Conservation (phyloP, 139 green algal genomes). For the Gonium pectorale region DNA sequence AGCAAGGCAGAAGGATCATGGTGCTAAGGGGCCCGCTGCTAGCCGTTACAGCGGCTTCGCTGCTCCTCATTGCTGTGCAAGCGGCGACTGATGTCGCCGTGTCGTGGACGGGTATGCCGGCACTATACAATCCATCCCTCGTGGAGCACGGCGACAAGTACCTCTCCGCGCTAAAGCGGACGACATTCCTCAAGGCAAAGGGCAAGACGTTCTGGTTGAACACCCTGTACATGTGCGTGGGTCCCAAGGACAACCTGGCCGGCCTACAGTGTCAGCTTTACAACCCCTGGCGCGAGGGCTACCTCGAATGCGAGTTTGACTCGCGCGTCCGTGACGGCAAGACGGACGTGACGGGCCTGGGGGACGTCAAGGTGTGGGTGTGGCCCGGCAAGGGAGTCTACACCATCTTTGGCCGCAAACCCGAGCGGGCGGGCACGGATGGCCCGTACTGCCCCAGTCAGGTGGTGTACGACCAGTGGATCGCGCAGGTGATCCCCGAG, state of each 20-base stretch:
- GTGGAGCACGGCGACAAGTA: conserved; percentile 42
- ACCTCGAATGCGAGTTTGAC: conserved; percentile 56
- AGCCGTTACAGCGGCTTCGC: background rate
- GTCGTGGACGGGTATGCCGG: background rate
- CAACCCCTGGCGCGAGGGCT: conserved; percentile 45
- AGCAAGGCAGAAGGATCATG: no score
- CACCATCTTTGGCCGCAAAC: conserved; percentile 60
- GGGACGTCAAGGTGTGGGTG: conserved; percentile 58
- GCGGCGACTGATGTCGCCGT: conserved; percentile 6
- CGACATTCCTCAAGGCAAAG: background rate
- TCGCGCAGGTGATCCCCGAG: conserved; percentile 37
- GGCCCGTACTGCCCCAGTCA: conserved; percentile 29
- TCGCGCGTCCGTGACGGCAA: conserved; percentile 44
- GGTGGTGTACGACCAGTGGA: conserved; percentile 59
- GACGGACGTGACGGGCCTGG: conserved; percentile 49
- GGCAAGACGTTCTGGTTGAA: conserved; percentile 58
- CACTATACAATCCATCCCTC: conserved; percentile 55
- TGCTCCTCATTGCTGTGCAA: no score
- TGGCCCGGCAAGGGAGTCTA: conserved; percentile 57
- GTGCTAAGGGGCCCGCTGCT: no score
- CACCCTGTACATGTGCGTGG: conserved; percentile 53
- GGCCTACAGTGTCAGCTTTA: conserved; percentile 33
- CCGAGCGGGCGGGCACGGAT: background rate
- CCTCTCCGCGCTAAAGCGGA: conserved; percentile 50
- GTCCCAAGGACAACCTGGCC: background rate